Evolutionary conservation across 1,284 basidiomycete species (phyloP).

Genomic region (Taiwanofungus camphoratus): DNA sequence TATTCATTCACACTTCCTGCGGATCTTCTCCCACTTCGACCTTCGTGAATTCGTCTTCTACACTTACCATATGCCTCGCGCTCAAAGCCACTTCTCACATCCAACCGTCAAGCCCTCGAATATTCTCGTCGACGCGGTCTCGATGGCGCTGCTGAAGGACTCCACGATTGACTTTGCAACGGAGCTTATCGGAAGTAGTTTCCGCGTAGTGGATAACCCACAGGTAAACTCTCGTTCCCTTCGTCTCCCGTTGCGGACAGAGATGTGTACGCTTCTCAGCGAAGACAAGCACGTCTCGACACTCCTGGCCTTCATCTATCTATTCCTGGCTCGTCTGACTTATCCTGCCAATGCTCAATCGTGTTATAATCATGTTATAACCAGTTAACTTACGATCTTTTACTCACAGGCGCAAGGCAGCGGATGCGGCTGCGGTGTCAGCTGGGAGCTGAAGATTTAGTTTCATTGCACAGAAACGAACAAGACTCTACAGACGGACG

Average conservation of each 20-base stretch:
- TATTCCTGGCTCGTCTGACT: background rate
- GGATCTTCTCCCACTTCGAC: no score
- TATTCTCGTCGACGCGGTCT: conserved; percentile 77
- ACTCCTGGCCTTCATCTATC: no score
- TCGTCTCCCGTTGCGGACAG: background rate
- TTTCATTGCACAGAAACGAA: no score
- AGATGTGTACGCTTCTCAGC: background rate
- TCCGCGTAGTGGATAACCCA: conserved; percentile 76
- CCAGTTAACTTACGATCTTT: background rate
- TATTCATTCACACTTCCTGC: conserved; percentile 5
- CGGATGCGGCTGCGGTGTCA: conserved; percentile 88
- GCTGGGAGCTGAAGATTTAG: conserved; percentile 77
- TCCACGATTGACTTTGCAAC: conserved; percentile 86
- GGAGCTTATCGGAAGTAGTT: conserved; percentile 86
- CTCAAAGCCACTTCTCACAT: conserved; percentile 67
- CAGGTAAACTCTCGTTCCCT: conserved; percentile 32
- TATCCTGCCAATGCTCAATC: background rate
- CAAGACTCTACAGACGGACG: no score
- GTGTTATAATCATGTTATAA: background rate
- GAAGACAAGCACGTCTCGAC: background rate
- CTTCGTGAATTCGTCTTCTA: no score
- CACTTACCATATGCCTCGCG: no score
- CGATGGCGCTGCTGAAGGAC: conserved; percentile 74
- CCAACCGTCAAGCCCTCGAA: conserved; percentile 65
- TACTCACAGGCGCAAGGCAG: conserved; percentile 55